Percentiles rank a stretch among this genome's conserved stretches.
phyloP scores from a whole-genome alignment of 257 asterid species.

The Solanum clarkiae region DNA sequence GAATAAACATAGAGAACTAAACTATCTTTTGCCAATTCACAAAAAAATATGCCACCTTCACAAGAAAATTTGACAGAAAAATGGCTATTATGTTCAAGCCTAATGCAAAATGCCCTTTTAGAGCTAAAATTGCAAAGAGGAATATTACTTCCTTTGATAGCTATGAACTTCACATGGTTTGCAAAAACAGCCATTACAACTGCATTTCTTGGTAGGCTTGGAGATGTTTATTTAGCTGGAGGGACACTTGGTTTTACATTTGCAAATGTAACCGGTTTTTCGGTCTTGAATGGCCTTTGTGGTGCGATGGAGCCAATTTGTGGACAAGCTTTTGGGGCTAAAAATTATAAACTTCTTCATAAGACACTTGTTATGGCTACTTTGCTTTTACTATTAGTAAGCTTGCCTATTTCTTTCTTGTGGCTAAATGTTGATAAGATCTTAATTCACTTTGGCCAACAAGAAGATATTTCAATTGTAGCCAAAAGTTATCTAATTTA shows the following conservation, averaged over 20 bases:
- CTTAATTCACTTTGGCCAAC: constrained; percentile 53
- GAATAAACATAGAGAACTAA: neutral
- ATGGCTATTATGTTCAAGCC: neutral
- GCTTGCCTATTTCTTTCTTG: constrained; percentile 46
- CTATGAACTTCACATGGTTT: constrained; percentile 68
- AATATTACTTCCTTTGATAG: constrained; percentile 43
- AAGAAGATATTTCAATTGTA: constrained; percentile 38
- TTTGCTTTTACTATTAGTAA: constrained; percentile 19
- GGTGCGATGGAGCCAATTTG: constrained; percentile 92
- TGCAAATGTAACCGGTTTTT: constrained; percentile 69
- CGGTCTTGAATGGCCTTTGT: constrained; percentile 61
- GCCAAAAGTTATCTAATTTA: constrained; percentile 41
- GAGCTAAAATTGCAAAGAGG: constrained; percentile 57
- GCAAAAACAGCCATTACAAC: constrained; percentile 73
- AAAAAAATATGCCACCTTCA: neutral
- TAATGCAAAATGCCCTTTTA: constrained; percentile 7
- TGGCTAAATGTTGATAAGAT: constrained; percentile 69
- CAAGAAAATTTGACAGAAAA: neutral
- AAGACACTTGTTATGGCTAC: constrained; percentile 57
- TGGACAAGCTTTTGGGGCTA: constrained; percentile 89
- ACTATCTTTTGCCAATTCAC: neutral
- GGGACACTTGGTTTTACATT: constrained; percentile 70
- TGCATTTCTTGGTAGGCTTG: constrained; percentile 61
- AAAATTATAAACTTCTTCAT: constrained; percentile 65
- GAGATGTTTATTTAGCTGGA: constrained; percentile 64